Evolutionary conservation across 2,329 filamentous ascomycete species (phyloP).

Genomic region (Endocalyx cinctus): DNA sequence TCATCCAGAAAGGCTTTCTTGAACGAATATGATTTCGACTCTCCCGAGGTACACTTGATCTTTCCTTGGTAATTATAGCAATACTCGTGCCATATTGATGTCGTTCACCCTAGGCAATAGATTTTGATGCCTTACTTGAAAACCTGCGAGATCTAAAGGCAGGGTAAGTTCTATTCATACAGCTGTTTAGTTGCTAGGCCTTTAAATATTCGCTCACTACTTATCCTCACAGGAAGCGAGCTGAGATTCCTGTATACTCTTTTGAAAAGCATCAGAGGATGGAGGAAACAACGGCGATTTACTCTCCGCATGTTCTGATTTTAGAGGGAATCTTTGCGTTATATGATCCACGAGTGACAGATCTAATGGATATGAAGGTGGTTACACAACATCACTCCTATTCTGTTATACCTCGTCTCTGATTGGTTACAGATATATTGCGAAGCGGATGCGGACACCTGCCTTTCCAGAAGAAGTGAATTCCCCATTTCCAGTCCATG

Average conservation of each 20-base stretch:
- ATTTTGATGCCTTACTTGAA: slow-evolving; percentile 85
- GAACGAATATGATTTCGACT: slow-evolving; percentile 95
- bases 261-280: slow-evolving; percentile 86
- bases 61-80: too few relatives aligned
- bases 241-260: slow-evolving; percentile 91
- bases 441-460: slow-evolving; percentile 92
- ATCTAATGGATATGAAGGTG: slow-evolving; percentile 87
- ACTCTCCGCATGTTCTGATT: slow-evolving; percentile 93
- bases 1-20: slow-evolving; percentile 75
- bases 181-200: too few relatives aligned
- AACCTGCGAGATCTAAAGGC: slow-evolving; percentile 79
- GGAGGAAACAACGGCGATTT: slow-evolving; percentile 77
- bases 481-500: slow-evolving; percentile 11
- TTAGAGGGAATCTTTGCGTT: slow-evolving; percentile 94
- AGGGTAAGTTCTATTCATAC: slow-evolving; percentile 68
- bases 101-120: slow-evolving; percentile 64
- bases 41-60: slow-evolving; percentile 58
- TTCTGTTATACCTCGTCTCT: too few relatives aligned
- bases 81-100: too few relatives aligned
- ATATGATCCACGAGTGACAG: slow-evolving; percentile 79
- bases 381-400: too few relatives aligned
- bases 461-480: slow-evolving; percentile 80
- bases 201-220: too few relatives aligned
- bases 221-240: slow-evolving; percentile 59
- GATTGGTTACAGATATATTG: slow-evolving; percentile 98